Percentiles rank a stretch among this genome's conserved stretches.
phyloP scores from a whole-genome alignment of 345 rosid genomes.

The Populus alba region DNA sequence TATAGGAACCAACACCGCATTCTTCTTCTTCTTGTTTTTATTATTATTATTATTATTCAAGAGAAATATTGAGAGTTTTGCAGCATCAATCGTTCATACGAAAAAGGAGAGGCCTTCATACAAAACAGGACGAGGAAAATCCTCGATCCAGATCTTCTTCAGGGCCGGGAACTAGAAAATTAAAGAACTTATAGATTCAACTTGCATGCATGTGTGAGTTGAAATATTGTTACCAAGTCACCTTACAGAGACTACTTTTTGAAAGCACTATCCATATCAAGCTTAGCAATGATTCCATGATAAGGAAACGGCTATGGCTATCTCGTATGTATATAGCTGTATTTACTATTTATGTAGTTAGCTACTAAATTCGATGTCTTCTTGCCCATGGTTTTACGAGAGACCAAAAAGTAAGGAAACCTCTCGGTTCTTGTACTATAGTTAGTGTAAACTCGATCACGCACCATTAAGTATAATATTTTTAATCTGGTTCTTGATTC shows the following conservation, averaged over 20 bases:
- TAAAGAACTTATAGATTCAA: not conserved
- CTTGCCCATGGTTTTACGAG: not conserved
- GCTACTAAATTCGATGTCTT: not conserved
- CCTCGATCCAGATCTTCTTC: too few relatives aligned
- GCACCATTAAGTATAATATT: not conserved
- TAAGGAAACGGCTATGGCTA: not conserved
- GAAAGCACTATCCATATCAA: not conserved
- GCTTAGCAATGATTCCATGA: not conserved
- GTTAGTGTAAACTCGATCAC: not conserved
- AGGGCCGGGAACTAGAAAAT: too few relatives aligned
- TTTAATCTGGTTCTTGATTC: not conserved
- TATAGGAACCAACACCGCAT: not conserved
- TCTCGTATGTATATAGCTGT: not conserved
- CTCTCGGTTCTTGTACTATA: not conserved
- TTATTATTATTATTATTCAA: too few relatives aligned
- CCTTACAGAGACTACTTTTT: not conserved
- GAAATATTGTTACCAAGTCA: not conserved
- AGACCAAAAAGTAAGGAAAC: not conserved
- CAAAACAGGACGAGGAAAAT: too few relatives aligned
- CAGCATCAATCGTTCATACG: too few relatives aligned
- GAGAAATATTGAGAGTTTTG: too few relatives aligned
- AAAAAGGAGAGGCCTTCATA: too few relatives aligned
- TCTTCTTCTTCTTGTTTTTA: too few relatives aligned
- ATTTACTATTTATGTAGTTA: too few relatives aligned
- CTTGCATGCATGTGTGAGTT: not conserved